Conservation (phyloP, 352 stramenopile species). For the Phytopythium delawarense region DNA sequence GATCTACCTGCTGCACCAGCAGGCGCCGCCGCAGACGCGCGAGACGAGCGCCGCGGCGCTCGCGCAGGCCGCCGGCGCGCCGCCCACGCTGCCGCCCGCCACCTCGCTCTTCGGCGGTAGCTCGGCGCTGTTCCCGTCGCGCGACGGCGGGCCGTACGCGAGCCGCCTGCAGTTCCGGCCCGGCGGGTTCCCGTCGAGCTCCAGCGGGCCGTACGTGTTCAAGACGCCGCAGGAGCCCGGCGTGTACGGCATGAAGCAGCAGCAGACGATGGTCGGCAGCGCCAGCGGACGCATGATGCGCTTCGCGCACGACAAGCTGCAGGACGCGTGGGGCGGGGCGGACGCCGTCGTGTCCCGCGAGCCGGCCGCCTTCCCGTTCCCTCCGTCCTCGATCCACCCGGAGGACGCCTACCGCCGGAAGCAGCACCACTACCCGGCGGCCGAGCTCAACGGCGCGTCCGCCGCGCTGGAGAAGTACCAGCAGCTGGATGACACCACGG, state of each 20-base stretch:
- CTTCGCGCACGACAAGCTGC: constrained; percentile 22
- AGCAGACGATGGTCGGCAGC: constrained; percentile 7
- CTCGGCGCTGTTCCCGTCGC: constrained; percentile 2
- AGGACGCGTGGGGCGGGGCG: not conserved
- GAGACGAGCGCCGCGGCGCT: constrained; percentile 9
- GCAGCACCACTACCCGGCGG: constrained; percentile 3
- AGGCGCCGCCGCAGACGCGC: constrained; percentile 30
- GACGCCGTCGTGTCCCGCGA: not conserved
- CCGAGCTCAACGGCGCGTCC: constrained; percentile 3
- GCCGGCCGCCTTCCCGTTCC: not conserved
- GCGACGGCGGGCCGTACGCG: not conserved
- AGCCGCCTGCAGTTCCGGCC: not conserved
- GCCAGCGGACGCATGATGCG: constrained; percentile 19
- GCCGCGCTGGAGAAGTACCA: constrained; percentile 2
- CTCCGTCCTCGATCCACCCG: not conserved
- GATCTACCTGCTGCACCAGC: constrained; percentile 56
- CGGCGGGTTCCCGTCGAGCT: constrained; percentile 6
- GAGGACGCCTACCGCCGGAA: not conserved
- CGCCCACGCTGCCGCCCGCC: constrained; percentile 7
- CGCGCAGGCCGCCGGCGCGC: constrained; percentile 11
- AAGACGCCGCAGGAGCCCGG: constrained; percentile 4
- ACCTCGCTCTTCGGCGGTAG: not conserved
- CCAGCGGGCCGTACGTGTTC: constrained; percentile 12
- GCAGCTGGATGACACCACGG: not conserved
- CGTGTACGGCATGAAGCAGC: constrained; percentile 6